These are phyloP conservation scores for Myriosclerotinia curreyana DNA, from an alignment of 2,329 filamentous ascomycete species.

Conservation along the genomic window DNA sequence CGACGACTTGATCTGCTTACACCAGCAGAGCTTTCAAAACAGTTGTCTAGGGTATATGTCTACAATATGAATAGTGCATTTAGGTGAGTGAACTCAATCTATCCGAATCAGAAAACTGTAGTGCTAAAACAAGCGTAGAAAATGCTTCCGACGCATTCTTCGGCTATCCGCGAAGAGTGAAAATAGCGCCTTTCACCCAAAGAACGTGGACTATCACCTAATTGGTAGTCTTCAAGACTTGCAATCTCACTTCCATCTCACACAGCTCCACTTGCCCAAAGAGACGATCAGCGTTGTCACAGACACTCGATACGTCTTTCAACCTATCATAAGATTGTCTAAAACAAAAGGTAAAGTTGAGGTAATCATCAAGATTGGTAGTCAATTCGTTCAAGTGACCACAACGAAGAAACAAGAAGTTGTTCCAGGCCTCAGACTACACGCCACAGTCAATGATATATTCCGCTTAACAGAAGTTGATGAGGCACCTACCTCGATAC, in stretches of 20 bases:
- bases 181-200: conserved; percentile 58
- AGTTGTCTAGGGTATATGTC: conserved; percentile 61
- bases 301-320: conserved; percentile 63
- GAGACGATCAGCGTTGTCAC: conserved; percentile 67
- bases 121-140: conserved; percentile 44
- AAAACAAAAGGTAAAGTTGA: conserved; percentile 70
- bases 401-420: conserved; percentile 68
- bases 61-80: conserved; percentile 74
- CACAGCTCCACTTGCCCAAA: conserved; percentile 63
- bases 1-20: conserved; percentile 61
- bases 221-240: conserved; percentile 64
- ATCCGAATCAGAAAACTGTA: too few species aligned
- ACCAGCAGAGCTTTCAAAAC: conserved; percentile 57
- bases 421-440: conserved; percentile 58
- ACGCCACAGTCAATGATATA: conserved; percentile 66
- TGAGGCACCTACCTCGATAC: conserved; percentile 61
- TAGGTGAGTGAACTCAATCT: conserved; percentile 54
- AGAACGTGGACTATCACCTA: conserved; percentile 63
- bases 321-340: conserved; percentile 62
- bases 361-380: conserved; percentile 65
- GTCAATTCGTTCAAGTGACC: conserved; percentile 67
- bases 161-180: conserved; percentile 61
- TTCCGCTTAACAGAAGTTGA: conserved; percentile 66
- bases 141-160: conserved; percentile 63
- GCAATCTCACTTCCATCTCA: conserved; percentile 64